A percentile compares a stretch with the other conserved stretches of the same genome.
phyloP scores from a whole-genome alignment of 148 eudicot species.

The Vaccinium vitisidaea region DNA sequence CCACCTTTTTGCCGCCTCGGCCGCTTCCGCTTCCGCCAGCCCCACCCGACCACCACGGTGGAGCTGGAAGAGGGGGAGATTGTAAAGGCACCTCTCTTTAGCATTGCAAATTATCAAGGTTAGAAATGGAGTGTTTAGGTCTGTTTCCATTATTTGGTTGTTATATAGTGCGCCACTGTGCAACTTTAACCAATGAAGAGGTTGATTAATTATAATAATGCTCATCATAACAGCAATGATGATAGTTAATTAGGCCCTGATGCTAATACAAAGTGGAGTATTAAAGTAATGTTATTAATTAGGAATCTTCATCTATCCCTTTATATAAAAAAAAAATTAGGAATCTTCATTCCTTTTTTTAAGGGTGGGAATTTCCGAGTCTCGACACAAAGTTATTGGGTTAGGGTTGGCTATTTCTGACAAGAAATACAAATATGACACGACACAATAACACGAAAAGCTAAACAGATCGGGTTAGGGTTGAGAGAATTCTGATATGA shows the following conservation, averaged over 20 bases:
- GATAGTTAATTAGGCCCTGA: constrained; percentile 10
- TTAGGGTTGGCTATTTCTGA: no score
- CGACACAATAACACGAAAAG: no score
- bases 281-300: constrained; percentile 10
- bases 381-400: no score
- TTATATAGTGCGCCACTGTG: constrained; percentile 10
- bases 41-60: constrained; percentile 50
- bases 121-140: not conserved
- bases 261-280: not conserved
- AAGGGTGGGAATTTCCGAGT: no score
- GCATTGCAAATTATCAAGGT: constrained; percentile 19
- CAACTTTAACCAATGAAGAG: constrained; percentile 16
- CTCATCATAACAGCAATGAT: constrained; percentile 40
- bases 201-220: constrained; percentile 32
- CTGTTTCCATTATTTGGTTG: not conserved
- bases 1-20: constrained; percentile 33
- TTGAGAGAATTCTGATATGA: no score
- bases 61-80: constrained; percentile 37
- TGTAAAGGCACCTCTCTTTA: constrained; percentile 23
- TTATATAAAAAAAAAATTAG: no score
- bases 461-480: no score
- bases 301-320: no score
- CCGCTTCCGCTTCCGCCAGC: constrained; percentile 24
- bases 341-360: constrained; percentile 4
- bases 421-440: no score